Base-by-base conservation (phyloP, 257 asterid species). In the Capsicum chinense region DNA sequence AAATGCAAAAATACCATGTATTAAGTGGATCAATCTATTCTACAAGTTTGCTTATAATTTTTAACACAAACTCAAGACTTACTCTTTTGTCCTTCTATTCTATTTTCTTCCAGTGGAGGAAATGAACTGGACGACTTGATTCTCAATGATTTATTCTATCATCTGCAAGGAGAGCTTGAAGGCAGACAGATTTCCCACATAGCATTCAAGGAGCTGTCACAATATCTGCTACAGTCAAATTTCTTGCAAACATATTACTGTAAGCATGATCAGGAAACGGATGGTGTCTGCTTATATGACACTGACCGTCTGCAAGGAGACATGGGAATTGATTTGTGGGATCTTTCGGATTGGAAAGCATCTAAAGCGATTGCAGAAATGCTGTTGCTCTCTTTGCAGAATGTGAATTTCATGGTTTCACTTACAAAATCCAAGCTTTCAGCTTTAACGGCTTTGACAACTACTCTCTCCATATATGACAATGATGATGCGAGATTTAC, bases 111-210 rank as follows among this genome's bases (percentile, higher is more conserved):
- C 93, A 94, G 98, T 88, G 94, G 87, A 85, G 97, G 94, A 83
- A 89, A 90, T 37, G 98, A 93, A 79, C 47, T 91, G 87, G 95
- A 93, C 84, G 86, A 86, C 83, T 90, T 95, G 88, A 89, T 97
- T 66, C 88, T 95, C 79, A 91, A 88, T 83, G 98, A 97, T 86
- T 91, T 97, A 83, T 95, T 90, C 88, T 93, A 93, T 92, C 97
- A 92, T 86, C 91, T 97, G 68, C 94, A 89, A 89, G 99, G 98
- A 84, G 98, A 95, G 94, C 89, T 95, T 89, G 95, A 93, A 85
- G 98, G 99, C 57, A 95, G 98, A 83, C 89, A 84, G 56, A 93
- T 95, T 80, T 94, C 92, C 84, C 94, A 90, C 85, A 89, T 88
- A 86, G 93, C 88, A 66, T 94, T 93, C 86, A 97, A 93, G 88